Evolutionary conservation across 805 yeast genomes (phyloP), one percentile per base, ranked within the genome.

Genomic region (Saturnispora serradocipensis): DNA sequence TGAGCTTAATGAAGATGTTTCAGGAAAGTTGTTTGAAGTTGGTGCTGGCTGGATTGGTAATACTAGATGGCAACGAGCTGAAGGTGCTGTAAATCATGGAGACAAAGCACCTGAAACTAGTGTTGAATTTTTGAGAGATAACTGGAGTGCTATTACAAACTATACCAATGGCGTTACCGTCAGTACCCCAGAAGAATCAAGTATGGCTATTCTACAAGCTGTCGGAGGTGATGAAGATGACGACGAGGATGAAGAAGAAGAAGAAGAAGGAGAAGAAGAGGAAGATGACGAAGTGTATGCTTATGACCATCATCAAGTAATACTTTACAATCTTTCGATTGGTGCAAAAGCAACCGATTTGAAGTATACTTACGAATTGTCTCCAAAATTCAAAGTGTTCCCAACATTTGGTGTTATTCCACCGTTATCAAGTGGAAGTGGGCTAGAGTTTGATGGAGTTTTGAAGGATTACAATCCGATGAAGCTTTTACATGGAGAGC

Each of bases 31-130:
- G 55, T 91, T 83, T 67, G 99, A 91, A 74, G 84, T 82, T 59
- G 99, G 98, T 59, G 96, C 93, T 53, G 98, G 97, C 43, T 91
- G 97, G 97, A 75, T 87, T 60, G 97, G 96, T 62, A 80, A 81
- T 68, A 90, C 97, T 40, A 80, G 97, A 73, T 90, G 93, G 91
- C 95, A 91, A 72, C 81, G 97, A 67, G 84, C 95, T 50, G 81
- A 82, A 56, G 98, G 99, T 59, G 84, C 78, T 44, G 86, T 86
- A 15, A 76, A 80, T 36, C 78, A 76, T 54, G 80, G 77, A 45
- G 70, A 68, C 20, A 66, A 63, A 34, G 72, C 78, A 42, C 43
- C 49, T 32, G 52, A 49, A 32, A 71, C 80, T 15, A 83, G 88
- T 20, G 58, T 53, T 16, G 98, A 91, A 69, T 77, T 79, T 59